Conservation (phyloP, 768 basidiomycete genomes). For the Dioszegia crocea region DNA sequence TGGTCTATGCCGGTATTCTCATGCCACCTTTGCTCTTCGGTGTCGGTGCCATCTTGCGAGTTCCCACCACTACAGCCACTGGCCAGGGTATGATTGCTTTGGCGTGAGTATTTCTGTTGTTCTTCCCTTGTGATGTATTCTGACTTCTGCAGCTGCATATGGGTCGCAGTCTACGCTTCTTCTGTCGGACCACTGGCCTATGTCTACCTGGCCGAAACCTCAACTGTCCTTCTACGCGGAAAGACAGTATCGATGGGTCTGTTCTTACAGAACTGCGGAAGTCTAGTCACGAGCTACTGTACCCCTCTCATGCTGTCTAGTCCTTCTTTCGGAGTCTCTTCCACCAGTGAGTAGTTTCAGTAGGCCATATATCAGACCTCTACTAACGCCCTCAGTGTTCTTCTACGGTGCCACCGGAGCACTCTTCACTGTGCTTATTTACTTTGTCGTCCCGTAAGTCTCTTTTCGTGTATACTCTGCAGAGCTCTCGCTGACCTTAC, state of each 20-base stretch:
- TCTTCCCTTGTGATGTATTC: neutral
- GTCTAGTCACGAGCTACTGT: slow-evolving; percentile 5
- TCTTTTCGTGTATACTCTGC: neutral
- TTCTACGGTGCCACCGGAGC: neutral
- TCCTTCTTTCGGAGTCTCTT: neutral
- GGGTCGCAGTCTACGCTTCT: slow-evolving; percentile 4
- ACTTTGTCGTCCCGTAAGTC: slow-evolving; percentile 5
- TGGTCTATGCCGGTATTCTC: neutral
- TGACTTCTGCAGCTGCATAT: neutral
- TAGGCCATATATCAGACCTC: too few relatives aligned
- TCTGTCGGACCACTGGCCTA: slow-evolving; percentile 17
- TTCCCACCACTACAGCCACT: neutral
- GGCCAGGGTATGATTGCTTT: neutral
- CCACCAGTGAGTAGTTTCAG: neutral
- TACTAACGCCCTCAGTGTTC: slow-evolving; percentile 1
- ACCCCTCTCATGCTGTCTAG: slow-evolving; percentile 5
- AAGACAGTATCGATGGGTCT: slow-evolving; percentile 14
- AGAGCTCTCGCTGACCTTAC: neutral
- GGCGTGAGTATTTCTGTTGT: neutral
- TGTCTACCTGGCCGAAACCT: slow-evolving; percentile 11
- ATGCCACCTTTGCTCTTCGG: neutral
- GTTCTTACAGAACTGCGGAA: neutral
- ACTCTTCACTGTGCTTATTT: neutral
- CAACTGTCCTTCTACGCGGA: slow-evolving; percentile 15
- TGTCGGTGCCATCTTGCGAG: neutral